phyloP scores from a whole-genome alignment of 2,329 filamentous ascomycete species.

The Daldinia eschscholtzii region DNA sequence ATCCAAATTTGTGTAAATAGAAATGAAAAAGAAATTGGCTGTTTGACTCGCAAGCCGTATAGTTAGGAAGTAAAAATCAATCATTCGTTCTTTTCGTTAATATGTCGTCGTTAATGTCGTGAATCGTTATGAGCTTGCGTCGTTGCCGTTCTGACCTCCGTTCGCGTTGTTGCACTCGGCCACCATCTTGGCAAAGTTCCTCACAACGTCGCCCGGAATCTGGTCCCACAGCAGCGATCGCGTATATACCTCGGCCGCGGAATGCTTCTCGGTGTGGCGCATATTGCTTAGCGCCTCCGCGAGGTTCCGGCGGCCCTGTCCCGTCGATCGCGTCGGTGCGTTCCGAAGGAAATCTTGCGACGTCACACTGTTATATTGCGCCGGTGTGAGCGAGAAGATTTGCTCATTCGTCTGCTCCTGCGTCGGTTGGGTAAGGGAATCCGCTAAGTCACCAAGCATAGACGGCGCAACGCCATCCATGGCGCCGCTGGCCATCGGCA shows the following conservation, averaged over 20 bases:
- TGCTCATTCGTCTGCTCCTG: slow-evolving; percentile 90
- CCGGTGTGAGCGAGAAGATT: slow-evolving; percentile 85
- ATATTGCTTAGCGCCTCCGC: slow-evolving; percentile 85
- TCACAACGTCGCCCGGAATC: slow-evolving; percentile 90
- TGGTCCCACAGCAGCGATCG: slow-evolving; percentile 94
- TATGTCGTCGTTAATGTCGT: slow-evolving; percentile 48
- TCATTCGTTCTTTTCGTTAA: slow-evolving; percentile 40
- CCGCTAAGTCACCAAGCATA: slow-evolving; percentile 74
- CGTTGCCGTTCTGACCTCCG: slow-evolving; percentile 58
- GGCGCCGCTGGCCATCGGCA: slow-evolving; percentile 58
- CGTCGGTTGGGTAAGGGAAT: slow-evolving; percentile 78
- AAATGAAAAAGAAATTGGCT: background rate
- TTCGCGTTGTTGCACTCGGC: slow-evolving; percentile 74
- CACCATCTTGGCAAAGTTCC: slow-evolving; percentile 92
- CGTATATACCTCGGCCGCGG: slow-evolving; percentile 90
- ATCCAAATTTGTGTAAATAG: slow-evolving; percentile 13
- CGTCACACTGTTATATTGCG: slow-evolving; percentile 89
- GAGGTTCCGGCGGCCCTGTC: slow-evolving; percentile 78
- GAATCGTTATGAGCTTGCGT: slow-evolving; percentile 59
- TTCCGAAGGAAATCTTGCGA: slow-evolving; percentile 78
- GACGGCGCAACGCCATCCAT: slow-evolving; percentile 68
- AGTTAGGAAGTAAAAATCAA: slow-evolving; percentile 1
- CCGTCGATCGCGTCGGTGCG: slow-evolving; percentile 65
- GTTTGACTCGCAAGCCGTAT: slow-evolving; percentile 8
- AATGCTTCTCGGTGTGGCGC: slow-evolving; percentile 77